Conservation (phyloP, 179 eudicot genomes). For the Beta corolliflora region DNA sequence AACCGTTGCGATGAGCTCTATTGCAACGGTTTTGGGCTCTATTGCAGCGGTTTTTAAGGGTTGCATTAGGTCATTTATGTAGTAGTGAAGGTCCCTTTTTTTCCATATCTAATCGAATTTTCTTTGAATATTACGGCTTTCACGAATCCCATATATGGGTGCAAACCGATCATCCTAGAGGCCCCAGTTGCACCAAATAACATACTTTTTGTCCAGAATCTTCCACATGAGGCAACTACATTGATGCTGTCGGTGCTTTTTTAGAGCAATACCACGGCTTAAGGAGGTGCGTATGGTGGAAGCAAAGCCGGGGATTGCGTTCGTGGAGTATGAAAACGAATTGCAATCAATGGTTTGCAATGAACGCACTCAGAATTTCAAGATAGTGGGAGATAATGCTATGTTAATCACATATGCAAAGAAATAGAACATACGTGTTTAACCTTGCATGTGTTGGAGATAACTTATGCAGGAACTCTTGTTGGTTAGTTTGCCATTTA, state of each 20-base stretch:
- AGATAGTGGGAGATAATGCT: constrained; percentile 62
- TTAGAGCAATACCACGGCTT: constrained; percentile 80
- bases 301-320: constrained; percentile 94
- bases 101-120: constrained; percentile 1
- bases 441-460: neutral
- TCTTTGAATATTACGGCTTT: constrained; percentile 52
- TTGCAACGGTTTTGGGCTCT: no score
- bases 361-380: constrained; percentile 86
- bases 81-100: neutral
- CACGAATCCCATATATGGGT: constrained; percentile 75
- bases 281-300: constrained; percentile 98
- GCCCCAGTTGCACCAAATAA: constrained; percentile 89
- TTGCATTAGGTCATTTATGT: no score
- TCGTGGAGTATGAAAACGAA: constrained; percentile 87
- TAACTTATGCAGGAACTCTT: neutral
- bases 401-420: constrained; percentile 90
- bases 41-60: no score
- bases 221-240: constrained; percentile 80
- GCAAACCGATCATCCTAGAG: constrained; percentile 67
- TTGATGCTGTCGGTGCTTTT: constrained; percentile 86
- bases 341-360: constrained; percentile 79
- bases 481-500: constrained; percentile 3
- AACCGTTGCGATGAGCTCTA: no score
- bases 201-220: constrained; percentile 85
- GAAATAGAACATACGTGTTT: constrained; percentile 53